A percentile compares a stretch with the other conserved stretches of the same genome.
These are phyloP conservation scores for Cichorium intybus DNA, from an alignment of 140 eudicot genomes.

Conservation along the genomic window DNA sequence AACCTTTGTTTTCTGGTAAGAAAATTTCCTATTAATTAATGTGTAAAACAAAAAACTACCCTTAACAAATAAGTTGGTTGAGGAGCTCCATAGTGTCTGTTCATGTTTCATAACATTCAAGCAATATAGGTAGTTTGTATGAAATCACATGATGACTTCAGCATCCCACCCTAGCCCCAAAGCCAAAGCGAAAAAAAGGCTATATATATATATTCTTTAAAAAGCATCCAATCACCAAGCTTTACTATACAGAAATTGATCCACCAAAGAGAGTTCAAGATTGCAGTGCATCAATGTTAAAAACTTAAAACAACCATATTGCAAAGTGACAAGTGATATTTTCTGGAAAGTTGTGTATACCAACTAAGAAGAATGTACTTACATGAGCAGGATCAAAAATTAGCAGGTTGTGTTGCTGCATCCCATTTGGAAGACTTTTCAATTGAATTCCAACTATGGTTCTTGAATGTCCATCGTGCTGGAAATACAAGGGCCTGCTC, in stretches of 20 bases:
- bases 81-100: too few relatives aligned
- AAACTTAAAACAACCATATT: not conserved
- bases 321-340: not conserved
- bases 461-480: conserved; percentile 95
- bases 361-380: conserved; percentile 34
- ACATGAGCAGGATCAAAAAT: conserved; percentile 83
- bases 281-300: not conserved
- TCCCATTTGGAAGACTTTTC: conserved; percentile 51
- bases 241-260: not conserved
- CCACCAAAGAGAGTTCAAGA: not conserved
- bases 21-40: conserved; percentile 12
- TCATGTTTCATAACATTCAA: not conserved
- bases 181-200: not conserved
- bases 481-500: conserved; percentile 97
- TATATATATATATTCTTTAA: too few relatives aligned
- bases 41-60: too few relatives aligned
- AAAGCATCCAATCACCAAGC: not conserved
- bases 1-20: conserved; percentile 62
- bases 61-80: too few relatives aligned
- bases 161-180: not conserved
- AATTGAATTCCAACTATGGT: conserved; percentile 89
- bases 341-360: not conserved
- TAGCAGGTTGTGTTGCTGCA: conserved; percentile 55
- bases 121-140: not conserved
- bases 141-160: not conserved